phyloP scores from a whole-genome alignment of 176 grass and related monocot genomes.

The Ensete ventricosum region DNA sequence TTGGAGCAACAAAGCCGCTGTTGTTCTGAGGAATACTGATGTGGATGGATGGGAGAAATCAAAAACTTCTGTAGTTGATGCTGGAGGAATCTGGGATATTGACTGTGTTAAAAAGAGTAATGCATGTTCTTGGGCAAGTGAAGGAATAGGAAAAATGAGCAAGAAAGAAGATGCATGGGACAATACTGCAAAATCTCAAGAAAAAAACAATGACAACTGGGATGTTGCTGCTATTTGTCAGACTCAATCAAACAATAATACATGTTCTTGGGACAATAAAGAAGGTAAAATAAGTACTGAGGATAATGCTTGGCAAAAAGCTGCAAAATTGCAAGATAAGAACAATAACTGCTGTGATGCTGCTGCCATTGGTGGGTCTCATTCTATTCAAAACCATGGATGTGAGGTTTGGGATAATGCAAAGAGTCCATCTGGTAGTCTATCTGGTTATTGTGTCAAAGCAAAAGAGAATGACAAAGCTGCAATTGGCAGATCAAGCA shows the following conservation, averaged over 20 bases:
- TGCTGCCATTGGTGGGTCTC: too few relatives aligned
- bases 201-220: neutral
- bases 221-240: neutral
- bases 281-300: constrained; percentile 1
- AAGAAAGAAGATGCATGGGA: constrained; percentile 6
- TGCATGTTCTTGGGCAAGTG: constrained; percentile 26
- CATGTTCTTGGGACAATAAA: neutral
- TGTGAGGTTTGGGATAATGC: neutral
- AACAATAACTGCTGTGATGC: neutral
- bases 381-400: neutral
- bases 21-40: constrained; percentile 8
- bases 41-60: constrained; percentile 21
- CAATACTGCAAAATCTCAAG: constrained; percentile 8
- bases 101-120: constrained; percentile 10
- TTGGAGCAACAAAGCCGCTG: neutral
- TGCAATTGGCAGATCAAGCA: too few relatives aligned
- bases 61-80: constrained; percentile 10
- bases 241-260: neutral
- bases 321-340: constrained; percentile 1
- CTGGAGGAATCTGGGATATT: constrained; percentile 11
- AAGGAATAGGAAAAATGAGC: constrained; percentile 11
- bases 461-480: too few relatives aligned
- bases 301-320: neutral
- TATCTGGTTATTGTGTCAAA: too few relatives aligned
- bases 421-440: too few relatives aligned